Conservation (phyloP, 352 stramenopile genomes). For the Pythium diclinum region DNA sequence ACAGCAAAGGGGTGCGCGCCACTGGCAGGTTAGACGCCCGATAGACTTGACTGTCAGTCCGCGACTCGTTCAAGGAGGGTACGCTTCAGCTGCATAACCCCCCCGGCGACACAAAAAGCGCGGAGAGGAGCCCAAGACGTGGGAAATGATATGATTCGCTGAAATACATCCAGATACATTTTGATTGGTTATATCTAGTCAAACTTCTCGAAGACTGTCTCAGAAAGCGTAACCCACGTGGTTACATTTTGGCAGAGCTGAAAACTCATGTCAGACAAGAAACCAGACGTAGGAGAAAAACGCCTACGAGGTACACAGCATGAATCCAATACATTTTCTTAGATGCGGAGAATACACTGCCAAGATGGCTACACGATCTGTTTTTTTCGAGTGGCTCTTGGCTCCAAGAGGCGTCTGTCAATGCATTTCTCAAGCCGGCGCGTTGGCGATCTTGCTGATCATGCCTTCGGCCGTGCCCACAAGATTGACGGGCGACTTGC, state of each 20-base stretch:
- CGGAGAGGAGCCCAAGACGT: conserved; percentile 9
- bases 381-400: conserved; percentile 12
- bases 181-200: background rate
- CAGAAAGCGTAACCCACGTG: background rate
- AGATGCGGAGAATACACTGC: background rate
- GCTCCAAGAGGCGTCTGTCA: background rate
- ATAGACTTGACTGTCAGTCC: conserved; percentile 26
- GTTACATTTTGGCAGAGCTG: background rate
- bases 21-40: conserved; percentile 12
- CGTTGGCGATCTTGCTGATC: conserved; percentile 67
- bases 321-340: background rate
- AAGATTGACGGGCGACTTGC: conserved; percentile 78
- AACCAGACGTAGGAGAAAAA: conserved; percentile 19
- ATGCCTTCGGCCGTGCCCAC: conserved; percentile 69
- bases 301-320: background rate
- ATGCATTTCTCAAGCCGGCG: conserved; percentile 8
- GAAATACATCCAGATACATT: background rate
- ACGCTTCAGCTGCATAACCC: background rate
- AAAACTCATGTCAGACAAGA: conserved; percentile 22
- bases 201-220: background rate
- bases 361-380: conserved; percentile 20
- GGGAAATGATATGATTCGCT: background rate
- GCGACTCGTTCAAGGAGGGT: conserved; percentile 15
- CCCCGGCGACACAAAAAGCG: conserved; percentile 6
- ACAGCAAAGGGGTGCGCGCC: conserved; percentile 25